Evolutionary conservation across 768 basidiomycete genomes (phyloP), one percentile per base, ranked within the genome.

Genomic region (Russula dissimulans): DNA sequence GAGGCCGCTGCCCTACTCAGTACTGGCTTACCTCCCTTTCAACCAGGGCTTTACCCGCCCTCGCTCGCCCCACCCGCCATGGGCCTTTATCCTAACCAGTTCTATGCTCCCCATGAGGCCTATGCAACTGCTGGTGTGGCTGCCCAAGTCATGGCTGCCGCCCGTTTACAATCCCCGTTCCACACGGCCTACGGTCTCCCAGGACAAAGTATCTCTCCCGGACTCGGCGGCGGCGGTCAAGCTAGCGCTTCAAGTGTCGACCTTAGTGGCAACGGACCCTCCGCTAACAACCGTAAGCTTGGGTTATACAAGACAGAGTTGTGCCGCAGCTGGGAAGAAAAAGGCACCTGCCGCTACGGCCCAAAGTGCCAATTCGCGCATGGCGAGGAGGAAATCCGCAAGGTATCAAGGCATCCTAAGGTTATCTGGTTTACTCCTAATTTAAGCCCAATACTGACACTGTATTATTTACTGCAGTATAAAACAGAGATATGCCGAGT

Each of bases 401-500:
- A 80, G 57, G 89, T 93, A n/a, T 72, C 85, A 65, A 81, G 91
- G 65, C 91, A 95, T 71, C 92, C 92, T 47, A 95, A 94, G 82
- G 91, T 90, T 68, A 64, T 78, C 29, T 61, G 43, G 44, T 36
- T 39, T 6, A 32, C 47, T 36, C 15, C 26, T 12, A 36, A 42
- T 3, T 54, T n/a, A 29, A 1, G 48, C 7, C 34, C 29, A 18
- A 18, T 58, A 12, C 47, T 64, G 34, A 61, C 18, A 36, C 14
- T 39, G 32, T 64, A 38, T 38, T 64, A 38, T 38, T 64, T 57
- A 56, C 58, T 54, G 18, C 68, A 89, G 90, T 94, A 94, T 74
- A 95, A 95, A 74, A 94, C 92, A 10, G 91, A 95, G 73, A 91
- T 94, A 65, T 95, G 91, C 71, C 84, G 91, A 76, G 89, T 91